These are phyloP conservation scores for Leishmania arabica DNA, from an alignment of 208 protist species.

Conservation along the genomic window DNA sequence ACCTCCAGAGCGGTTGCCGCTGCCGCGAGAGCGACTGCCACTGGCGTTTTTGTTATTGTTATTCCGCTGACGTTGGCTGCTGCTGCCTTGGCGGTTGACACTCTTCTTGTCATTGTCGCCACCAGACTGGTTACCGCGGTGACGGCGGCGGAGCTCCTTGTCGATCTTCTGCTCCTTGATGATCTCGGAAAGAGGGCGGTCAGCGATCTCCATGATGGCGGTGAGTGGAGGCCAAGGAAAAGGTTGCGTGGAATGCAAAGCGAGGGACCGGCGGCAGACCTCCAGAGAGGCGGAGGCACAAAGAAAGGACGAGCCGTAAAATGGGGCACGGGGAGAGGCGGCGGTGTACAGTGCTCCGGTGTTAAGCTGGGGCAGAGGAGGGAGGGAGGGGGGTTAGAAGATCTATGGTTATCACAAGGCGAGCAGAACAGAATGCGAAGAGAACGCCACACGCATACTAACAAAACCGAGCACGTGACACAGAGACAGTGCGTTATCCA, in stretches of 20 bases:
- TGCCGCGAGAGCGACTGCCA: constrained; percentile 5
- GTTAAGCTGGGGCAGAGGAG: background rate
- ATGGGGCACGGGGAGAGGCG: background rate
- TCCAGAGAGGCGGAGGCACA: constrained; percentile 11
- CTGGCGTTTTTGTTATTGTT: constrained; percentile 5
- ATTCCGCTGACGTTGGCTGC: constrained; percentile 8
- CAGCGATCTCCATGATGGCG: constrained; percentile 78
- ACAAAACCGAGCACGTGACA: background rate
- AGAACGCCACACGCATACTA: background rate
- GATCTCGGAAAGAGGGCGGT: constrained; percentile 79
- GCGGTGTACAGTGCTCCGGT: background rate
- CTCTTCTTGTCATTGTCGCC: constrained; percentile 18
- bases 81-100: constrained; percentile 13
- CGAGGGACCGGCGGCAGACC: background rate
- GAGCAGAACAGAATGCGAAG: background rate
- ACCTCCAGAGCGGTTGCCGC: constrained; percentile 11
- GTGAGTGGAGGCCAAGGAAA: background rate
- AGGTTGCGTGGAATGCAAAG: background rate
- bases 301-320: background rate
- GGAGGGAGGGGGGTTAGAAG: background rate
- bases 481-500: background rate
- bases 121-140: constrained; percentile 26
- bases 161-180: constrained; percentile 91
- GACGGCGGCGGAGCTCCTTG: constrained; percentile 58
- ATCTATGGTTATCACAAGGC: background rate